Conservation (phyloP, 1,284 basidiomycete species). For the Ustilago crameri region DNA sequence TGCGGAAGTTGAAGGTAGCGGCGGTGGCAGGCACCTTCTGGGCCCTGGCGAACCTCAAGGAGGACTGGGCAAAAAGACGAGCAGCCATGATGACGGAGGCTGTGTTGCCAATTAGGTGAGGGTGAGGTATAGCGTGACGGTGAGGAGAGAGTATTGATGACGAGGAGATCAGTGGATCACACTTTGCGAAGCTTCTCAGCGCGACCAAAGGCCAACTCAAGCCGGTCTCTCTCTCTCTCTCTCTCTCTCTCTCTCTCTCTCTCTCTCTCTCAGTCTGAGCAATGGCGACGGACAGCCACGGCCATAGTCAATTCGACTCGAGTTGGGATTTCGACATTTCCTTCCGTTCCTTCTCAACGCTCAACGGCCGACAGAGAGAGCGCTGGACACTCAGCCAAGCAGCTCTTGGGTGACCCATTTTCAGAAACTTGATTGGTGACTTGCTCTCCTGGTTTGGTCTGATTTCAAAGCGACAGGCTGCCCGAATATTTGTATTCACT, state of each 20-base stretch:
- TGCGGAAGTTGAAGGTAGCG: conserved; percentile 43
- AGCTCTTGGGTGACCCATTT: conserved; percentile 28
- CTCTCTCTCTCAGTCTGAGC: not conserved
- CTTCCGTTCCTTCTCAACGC: conserved; percentile 25
- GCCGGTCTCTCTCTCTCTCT: not conserved
- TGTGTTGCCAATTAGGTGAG: conserved; percentile 20
- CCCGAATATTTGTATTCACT: conserved; percentile 1
- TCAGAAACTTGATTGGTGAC: conserved; percentile 31
- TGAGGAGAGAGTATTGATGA: conserved; percentile 4
- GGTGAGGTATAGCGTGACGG: conserved; percentile 22
- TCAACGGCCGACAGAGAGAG: conserved; percentile 8
- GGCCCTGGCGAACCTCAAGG: conserved; percentile 49
- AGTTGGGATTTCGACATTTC: conserved; percentile 1
- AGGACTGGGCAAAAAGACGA: conserved; percentile 55
- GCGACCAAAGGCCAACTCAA: not conserved
- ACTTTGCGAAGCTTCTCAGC: conserved; percentile 10
- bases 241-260: not conserved
- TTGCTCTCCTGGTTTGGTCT: not conserved
- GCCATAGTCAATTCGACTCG: not conserved
- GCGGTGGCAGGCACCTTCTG: conserved; percentile 47
- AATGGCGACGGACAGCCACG: not conserved
- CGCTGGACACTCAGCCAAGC: not conserved
- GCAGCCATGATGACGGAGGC: conserved; percentile 47
- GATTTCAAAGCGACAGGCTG: conserved; percentile 2
- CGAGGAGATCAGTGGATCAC: conserved; percentile 12